Percentiles rank a stretch among this genome's conserved stretches.
Conservation (phyloP, 1,139 yeast genomes). For the Fermentozyma sake region DNA sequence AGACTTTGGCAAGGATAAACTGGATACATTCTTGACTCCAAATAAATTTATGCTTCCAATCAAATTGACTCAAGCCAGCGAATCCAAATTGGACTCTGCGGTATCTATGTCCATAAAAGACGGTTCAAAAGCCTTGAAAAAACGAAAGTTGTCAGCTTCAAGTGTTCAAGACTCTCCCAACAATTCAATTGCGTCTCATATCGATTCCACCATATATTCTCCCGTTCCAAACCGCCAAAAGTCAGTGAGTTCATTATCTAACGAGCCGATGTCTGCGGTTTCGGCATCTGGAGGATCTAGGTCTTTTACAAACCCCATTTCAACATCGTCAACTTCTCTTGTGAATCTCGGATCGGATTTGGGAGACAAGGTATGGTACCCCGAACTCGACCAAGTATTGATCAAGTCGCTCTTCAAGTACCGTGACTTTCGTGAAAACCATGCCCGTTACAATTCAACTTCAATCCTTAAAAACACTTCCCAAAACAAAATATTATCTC, state of each 20-base stretch:
- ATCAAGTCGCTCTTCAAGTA: conserved; percentile 35
- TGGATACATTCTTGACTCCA: conserved; percentile 29
- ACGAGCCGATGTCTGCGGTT: conserved; percentile 2
- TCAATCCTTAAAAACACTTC: conserved; percentile 28
- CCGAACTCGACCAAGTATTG: conserved; percentile 33
- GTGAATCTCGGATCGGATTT: conserved; percentile 6
- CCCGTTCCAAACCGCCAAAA: conserved; percentile 20
- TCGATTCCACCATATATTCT: conserved; percentile 33
- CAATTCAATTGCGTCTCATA: conserved; percentile 34
- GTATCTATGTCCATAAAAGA: conserved; percentile 7
- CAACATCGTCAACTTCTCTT: conserved; percentile 5
- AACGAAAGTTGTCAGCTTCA: conserved; percentile 9
- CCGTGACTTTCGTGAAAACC: conserved; percentile 28
- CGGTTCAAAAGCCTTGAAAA: conserved; percentile 4
- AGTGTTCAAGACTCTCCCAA: conserved; percentile 29
- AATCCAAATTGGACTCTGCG: conserved; percentile 6
- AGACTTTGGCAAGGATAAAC: conserved; percentile 4
- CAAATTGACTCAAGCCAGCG: conserved; percentile 5
- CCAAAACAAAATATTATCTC: conserved; percentile 39
- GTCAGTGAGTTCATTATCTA: conserved; percentile 2
- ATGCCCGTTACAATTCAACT: conserved; percentile 17
- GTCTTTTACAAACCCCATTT: conserved; percentile 5
- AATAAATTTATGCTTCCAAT: conserved; percentile 15
- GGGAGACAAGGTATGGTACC: conserved; percentile 32
- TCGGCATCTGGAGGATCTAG: conserved; percentile 4